Evolutionary conservation across 1,284 basidiomycete genomes (phyloP).

Genomic region (Leccinum fallax): DNA sequence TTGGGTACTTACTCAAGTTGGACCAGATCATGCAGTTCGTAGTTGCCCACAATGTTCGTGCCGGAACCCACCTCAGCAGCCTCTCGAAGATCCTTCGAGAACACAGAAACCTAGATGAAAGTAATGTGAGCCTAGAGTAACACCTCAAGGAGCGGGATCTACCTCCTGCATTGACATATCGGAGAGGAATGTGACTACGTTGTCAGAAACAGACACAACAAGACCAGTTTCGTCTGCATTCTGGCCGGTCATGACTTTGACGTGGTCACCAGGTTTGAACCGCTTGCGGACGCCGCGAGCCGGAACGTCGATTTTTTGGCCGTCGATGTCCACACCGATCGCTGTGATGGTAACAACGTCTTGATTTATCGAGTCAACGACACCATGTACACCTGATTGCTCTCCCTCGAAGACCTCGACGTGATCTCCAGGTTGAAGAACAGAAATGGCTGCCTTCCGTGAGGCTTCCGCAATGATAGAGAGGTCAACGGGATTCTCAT

Average conservation of each 20-base stretch:
- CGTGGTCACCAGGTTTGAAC: conserved; percentile 96
- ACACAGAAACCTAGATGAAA: conserved; percentile 79
- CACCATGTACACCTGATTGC: conserved; percentile 90
- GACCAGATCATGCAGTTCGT: conserved; percentile 95
- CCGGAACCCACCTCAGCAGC: conserved; percentile 95
- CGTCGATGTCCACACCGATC: conserved; percentile 81
- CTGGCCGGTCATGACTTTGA: conserved; percentile 96
- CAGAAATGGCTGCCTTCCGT: conserved; percentile 82
- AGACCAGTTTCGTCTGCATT: conserved; percentile 96
- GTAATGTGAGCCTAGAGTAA: neutral
- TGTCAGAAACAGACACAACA: conserved; percentile 89
- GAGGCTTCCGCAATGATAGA: conserved; percentile 89
- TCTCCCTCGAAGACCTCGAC: conserved; percentile 98
- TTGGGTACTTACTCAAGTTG: conserved; percentile 81
- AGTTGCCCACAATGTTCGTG: conserved; percentile 88
- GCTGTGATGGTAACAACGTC: conserved; percentile 88
- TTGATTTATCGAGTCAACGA: conserved; percentile 86
- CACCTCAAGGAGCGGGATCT: conserved; percentile 11
- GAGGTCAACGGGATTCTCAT: conserved; percentile 69
- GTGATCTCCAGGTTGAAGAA: conserved; percentile 96
- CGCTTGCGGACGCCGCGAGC: conserved; percentile 90
- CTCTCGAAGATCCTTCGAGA: conserved; percentile 96
- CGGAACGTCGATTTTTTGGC: conserved; percentile 85
- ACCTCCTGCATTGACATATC: conserved; percentile 96
- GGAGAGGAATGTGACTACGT: conserved; percentile 95